Evolutionary conservation across 2,329 filamentous ascomycete genomes (phyloP), one percentile per base, ranked within the genome.

Genomic region (Hysterium pulicare): DNA sequence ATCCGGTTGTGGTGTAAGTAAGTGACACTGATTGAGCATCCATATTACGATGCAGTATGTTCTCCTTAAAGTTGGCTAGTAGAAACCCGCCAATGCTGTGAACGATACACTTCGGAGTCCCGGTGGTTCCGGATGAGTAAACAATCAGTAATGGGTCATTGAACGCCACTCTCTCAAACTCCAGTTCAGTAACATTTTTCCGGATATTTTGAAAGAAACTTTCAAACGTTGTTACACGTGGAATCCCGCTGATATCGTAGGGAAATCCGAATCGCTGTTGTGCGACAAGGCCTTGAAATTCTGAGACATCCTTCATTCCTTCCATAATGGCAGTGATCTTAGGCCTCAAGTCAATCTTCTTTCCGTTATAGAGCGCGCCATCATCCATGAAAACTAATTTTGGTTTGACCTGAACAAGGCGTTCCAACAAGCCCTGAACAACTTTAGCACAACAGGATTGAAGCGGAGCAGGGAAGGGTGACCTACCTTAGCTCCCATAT

Each of bases 311-410:
- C 22, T 71, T 67, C 71, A 90, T 76, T 0, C 83, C 84, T 1
- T 68, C 59, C 1, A 81, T 72, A 16, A 86, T 72, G 19, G 81
- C 76, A 17, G 62, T 60, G 70, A 90, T 89, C 68, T 90, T 90
- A 1, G 70, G 61, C 3, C 83, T 72, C 33, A 90, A 70, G 53
- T 90, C 85, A 24, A 85, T 71, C 1, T 70, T 76, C 61, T 84
- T 85, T 40, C 84, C 84, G 50, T 89, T 89, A 53, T 90, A 90
- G 2, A 90, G 64, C 1, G 86, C 78, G 8, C 74, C 78, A 53
- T 90, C 87, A 52, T 91, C 87, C 61, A 90, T 82, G 58, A 90
- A 90, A 17, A 91, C 72, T 59, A 78, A 84, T 67, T 80, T 83
- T 5, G 87, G 87, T 50, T 82, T 74, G 46, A 90, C 79, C 69